phyloP scores from a whole-genome alignment of 2,329 filamentous ascomycete species.

The Cordyceps pruinosa region DNA sequence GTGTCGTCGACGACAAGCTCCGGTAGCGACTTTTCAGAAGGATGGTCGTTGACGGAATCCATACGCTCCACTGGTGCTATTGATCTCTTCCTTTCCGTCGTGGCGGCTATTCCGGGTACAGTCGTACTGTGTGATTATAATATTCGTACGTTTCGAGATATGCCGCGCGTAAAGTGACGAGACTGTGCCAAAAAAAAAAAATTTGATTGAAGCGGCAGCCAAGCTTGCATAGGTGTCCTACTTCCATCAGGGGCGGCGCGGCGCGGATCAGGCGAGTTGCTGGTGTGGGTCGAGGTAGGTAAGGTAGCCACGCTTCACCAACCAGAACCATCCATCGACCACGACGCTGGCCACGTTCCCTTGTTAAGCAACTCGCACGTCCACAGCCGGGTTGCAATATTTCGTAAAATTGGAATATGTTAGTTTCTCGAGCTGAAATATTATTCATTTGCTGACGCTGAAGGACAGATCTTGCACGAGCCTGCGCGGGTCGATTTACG shows the following conservation, averaged over 20 bases:
- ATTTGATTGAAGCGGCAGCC: too few species aligned
- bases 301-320: too few species aligned
- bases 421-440: not conserved
- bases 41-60: not conserved
- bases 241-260: not conserved
- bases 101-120: not conserved
- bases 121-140: not conserved
- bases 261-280: too few species aligned
- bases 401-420: not conserved
- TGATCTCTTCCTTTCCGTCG: not conserved
- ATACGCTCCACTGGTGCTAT: not conserved
- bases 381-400: not conserved
- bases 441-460: not conserved
- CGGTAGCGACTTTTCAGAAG: slow-evolving; percentile 9
- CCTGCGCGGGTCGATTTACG: not conserved
- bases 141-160: not conserved
- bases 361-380: not conserved
- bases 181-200: too few species aligned
- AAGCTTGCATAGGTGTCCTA: too few species aligned
- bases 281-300: too few species aligned
- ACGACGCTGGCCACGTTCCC: too few species aligned
- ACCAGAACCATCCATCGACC: too few species aligned
- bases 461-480: not conserved
- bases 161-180: not conserved
- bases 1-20: slow-evolving; percentile 16